Base-by-base conservation (phyloP, 2,329 filamentous ascomycete genomes). In the Nothophaeocryptopus gaeumannii region DNA sequence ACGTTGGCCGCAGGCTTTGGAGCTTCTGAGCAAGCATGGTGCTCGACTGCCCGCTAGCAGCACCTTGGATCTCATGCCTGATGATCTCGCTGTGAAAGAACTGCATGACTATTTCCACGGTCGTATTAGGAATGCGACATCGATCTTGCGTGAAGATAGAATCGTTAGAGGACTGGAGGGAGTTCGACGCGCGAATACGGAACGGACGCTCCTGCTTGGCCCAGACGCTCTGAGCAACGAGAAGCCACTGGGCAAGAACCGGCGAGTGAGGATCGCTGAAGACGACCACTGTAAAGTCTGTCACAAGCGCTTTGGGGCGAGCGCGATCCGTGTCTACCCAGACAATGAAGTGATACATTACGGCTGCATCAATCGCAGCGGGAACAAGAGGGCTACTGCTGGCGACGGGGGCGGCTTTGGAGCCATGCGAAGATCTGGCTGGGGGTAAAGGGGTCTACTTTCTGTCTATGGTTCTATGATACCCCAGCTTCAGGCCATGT, bases 81-180 rank as follows among this genome's bases (percentile, higher is more conserved):
- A 89, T 52, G 77, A 81, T 3, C 80, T 97, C 7, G 85, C 89
- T 0, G 82, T 97, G 7, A 76, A 79, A 33, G 82, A 93, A 50
- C 80, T 99, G 0, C 88, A 91, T 63, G 86, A 86, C 11, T 99
- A 99, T 71, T 97, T 99, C 76, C 83, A 85, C 33, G 90, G 91
- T 9, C 85, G 92, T 15, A 96, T 97, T 62, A 84, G 93, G 14
- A 84, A 85, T 9, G 89, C 89, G 45, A 96, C 90, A 62, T 88
- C 84, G 16, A 78, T 88, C 1, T 79, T 93, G 52, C 92, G 91
- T 60, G 85, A 93, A 69, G 83, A 85, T 30, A 82, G 88, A 26
- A 84, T 99, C 26, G 81, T 90, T 2, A 82, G 86, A 2, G 84
- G 84, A 1, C 72, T 99, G 58, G 79, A 89, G 38, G 88, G 86